A percentile compares a stretch with the other conserved stretches of the same genome.
phyloP scores from a whole-genome alignment of 768 basidiomycete genomes.

The Saitozyma sp. region DNA sequence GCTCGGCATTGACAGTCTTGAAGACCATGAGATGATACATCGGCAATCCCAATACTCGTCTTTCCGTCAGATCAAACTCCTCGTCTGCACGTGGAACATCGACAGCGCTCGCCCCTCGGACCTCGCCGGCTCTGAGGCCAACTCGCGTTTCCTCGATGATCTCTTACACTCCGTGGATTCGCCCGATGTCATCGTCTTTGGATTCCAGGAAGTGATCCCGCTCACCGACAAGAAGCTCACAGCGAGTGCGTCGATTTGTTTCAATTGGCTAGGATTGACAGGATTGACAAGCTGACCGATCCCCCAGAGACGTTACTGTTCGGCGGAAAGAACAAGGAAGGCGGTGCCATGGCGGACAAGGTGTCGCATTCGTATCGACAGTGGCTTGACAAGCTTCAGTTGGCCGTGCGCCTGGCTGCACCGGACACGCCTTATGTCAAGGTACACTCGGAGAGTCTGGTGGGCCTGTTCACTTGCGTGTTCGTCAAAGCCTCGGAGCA shows the following conservation, averaged over 20 bases:
- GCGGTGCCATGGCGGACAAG: conserved; percentile 68
- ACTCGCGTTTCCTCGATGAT: conserved; percentile 76
- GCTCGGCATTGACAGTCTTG: conserved; percentile 1
- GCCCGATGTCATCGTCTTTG: conserved; percentile 89
- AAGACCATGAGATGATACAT: conserved; percentile 74
- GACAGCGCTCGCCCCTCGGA: conserved; percentile 82
- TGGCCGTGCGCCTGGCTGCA: conserved; percentile 74
- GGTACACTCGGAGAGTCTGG: conserved; percentile 80
- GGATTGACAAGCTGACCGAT: background rate
- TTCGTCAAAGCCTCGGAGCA: conserved; percentile 68
- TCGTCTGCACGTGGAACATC: conserved; percentile 89
- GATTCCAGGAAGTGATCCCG: conserved; percentile 94
- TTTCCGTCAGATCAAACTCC: conserved; percentile 72
- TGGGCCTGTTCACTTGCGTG: conserved; percentile 77
- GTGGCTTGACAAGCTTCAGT: conserved; percentile 79
- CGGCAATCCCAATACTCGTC: conserved; percentile 74
- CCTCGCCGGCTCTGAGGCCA: conserved; percentile 66
- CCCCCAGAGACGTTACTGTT: conserved; percentile 73
- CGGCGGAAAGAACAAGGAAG: conserved; percentile 67
- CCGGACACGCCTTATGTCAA: conserved; percentile 73
- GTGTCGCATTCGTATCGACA: conserved; percentile 81
- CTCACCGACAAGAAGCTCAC: conserved; percentile 89
- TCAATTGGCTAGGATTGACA: background rate
- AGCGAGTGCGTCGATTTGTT: conserved; percentile 58
- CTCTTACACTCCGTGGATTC: conserved; percentile 68